Base-by-base conservation (phyloP, 371 early-diverging fungal species). In the Choanephora cucurbitarum region DNA sequence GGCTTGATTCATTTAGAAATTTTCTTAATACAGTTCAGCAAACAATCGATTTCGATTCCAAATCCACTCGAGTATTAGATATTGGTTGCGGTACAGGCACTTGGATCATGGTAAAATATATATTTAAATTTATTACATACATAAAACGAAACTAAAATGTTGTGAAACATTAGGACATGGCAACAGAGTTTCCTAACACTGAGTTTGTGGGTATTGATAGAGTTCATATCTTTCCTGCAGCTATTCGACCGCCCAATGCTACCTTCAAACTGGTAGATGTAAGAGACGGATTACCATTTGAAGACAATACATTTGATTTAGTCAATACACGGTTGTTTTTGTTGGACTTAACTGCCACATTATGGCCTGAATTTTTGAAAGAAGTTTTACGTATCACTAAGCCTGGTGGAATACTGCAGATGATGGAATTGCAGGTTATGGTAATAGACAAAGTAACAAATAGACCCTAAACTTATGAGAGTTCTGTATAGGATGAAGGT, bases 281-380 rank as follows among this genome's bases (percentile, higher is more conserved):
- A 44, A 48, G 66, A 15, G 62, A 66, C 17, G 73, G 72, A 7
- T 49, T 75, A 15, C 68, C 77, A 15, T 71, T 66, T 56, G 61
- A 70, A 8, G 70, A 69, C 42, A 63, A 73, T 47, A 32, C 56
- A 43, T 76, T 79, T 56, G 81, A 81, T 28, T 70, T 72, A 45
- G 66, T 80, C 22, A 70, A 80, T 33, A 67, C 72, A 51, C 65
- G 77, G 24, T 50, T 66, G 19, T 66, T 67, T 44, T 53, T 49
- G 5, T 50, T 59, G 18, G 59, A 33, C 4, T 37, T 64, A 5
- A 44, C 51, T 17, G 31, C 19, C 17, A 33, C 19, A 9, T 50
- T 58, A 51, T 64, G 64, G 64, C 19, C 32, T 6, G 32, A 32
- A 6, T 40, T 3, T 13, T 15, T 69, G 18, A 46, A 55, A 21